phyloP scores from a whole-genome alignment of 2,329 filamentous ascomycete genomes.

The Corinectria fuckeliana region DNA sequence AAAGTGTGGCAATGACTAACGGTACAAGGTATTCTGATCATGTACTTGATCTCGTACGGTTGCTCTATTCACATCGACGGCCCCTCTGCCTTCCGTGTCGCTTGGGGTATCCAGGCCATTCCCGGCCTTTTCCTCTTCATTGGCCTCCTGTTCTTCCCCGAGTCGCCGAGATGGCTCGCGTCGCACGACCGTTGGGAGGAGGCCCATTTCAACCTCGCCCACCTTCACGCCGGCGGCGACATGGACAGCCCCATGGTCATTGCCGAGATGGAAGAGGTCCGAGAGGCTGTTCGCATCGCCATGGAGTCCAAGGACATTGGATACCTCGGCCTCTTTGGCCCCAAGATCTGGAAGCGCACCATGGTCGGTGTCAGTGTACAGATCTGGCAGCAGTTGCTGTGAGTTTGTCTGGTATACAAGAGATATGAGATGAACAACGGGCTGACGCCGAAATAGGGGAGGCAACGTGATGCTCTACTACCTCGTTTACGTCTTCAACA shows the following conservation, averaged over 20 bases:
- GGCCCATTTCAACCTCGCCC: slow-evolving; percentile 57
- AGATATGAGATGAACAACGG: background rate
- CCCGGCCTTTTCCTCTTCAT: slow-evolving; percentile 63
- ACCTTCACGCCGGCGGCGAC: slow-evolving; percentile 64
- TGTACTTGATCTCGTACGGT: slow-evolving; percentile 73
- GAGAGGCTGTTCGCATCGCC: slow-evolving; percentile 47
- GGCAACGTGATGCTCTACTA: slow-evolving; percentile 66
- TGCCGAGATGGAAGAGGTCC: slow-evolving; percentile 63
- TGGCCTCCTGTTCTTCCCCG: slow-evolving; percentile 66
- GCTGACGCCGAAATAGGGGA: slow-evolving; percentile 39
- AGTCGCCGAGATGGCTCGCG: slow-evolving; percentile 69
- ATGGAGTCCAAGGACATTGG: slow-evolving; percentile 47
- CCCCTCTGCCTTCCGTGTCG: slow-evolving; percentile 64
- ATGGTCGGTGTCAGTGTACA: slow-evolving; percentile 58
- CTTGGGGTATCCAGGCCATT: slow-evolving; percentile 70
- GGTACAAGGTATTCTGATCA: slow-evolving; percentile 67
- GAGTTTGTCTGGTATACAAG: slow-evolving; percentile 4
- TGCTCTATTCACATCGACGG: slow-evolving; percentile 61
- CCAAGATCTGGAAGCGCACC: slow-evolving; percentile 57
- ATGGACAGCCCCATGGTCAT: slow-evolving; percentile 60
- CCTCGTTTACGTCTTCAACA: slow-evolving; percentile 67
- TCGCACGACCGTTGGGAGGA: slow-evolving; percentile 67
- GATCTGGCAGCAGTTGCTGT: slow-evolving; percentile 59
- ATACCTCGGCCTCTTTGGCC: slow-evolving; percentile 53
- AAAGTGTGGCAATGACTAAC: background rate